A percentile compares a stretch with the other conserved stretches of the same genome.
These are phyloP conservation scores for Hypoxylon fragiforme DNA, from an alignment of 495 filamentous ascomycete genomes.

Conservation along the genomic window DNA sequence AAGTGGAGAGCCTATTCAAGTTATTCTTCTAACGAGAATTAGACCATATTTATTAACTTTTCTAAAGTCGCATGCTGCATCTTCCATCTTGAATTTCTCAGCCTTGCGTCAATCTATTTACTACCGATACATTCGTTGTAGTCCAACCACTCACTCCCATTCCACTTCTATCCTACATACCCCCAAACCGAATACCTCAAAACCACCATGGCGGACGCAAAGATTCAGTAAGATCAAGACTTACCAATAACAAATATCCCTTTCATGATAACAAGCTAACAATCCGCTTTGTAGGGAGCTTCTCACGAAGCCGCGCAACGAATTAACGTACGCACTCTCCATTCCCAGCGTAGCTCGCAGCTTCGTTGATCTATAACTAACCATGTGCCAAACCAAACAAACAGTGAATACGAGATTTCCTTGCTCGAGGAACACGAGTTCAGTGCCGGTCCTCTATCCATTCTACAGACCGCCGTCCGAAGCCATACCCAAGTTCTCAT, in stretches of 20 bases:
- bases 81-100: constrained; percentile 19
- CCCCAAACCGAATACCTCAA: no score
- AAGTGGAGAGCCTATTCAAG: constrained; percentile 3
- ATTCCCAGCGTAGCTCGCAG: neutral
- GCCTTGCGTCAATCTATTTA: constrained; percentile 24
- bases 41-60: neutral
- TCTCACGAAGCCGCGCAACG: constrained; percentile 74
- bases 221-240: constrained; percentile 66
- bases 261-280: no score
- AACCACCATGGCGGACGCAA: constrained; percentile 74
- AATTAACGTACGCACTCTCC: constrained; percentile 69
- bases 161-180: no score
- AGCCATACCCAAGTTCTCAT: constrained; percentile 84
- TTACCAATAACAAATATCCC: no score
- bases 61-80: no score
- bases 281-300: constrained; percentile 82
- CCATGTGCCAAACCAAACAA: neutral
- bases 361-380: neutral
- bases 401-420: constrained; percentile 84
- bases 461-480: constrained; percentile 90
- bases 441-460: constrained; percentile 79
- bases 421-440: constrained; percentile 91
- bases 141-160: no score
- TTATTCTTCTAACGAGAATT: constrained; percentile 7
- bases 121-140: no score